A percentile compares a stretch with the other conserved stretches of the same genome.
These are phyloP conservation scores for Xerocomus spinulosus DNA, from an alignment of 768 basidiomycete species.

Conservation along the genomic window DNA sequence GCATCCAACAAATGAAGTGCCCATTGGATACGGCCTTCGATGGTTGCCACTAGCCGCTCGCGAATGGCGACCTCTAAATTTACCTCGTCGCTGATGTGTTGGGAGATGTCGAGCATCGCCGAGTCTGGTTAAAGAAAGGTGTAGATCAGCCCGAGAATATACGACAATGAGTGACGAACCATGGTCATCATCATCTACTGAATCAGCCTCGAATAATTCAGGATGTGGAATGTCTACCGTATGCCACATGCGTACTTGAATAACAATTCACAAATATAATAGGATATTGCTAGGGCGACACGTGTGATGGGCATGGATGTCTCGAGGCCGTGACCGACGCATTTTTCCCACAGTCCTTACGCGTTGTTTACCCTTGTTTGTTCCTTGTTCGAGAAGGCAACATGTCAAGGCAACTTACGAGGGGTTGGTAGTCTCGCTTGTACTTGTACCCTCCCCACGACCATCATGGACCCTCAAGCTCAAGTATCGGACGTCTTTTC, in stretches of 20 bases:
- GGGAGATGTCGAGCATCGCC: slow-evolving; percentile 10
- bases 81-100: slow-evolving; percentile 34
- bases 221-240: too few relatives aligned
- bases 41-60: slow-evolving; percentile 37
- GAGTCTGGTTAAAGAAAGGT: slow-evolving; percentile 48
- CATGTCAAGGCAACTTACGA: background rate
- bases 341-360: slow-evolving; percentile 25
- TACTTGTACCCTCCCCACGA: slow-evolving; percentile 23
- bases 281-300: too few relatives aligned
- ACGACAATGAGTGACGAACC: too few relatives aligned
- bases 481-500: slow-evolving; percentile 59
- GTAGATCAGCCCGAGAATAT: too few relatives aligned
- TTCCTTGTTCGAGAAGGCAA: slow-evolving; percentile 22
- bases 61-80: slow-evolving; percentile 42
- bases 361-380: slow-evolving; percentile 30
- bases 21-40: slow-evolving; percentile 45
- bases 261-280: too few relatives aligned
- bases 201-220: too few relatives aligned
- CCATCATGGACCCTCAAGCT: slow-evolving; percentile 21
- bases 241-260: too few relatives aligned
- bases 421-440: slow-evolving; percentile 10
- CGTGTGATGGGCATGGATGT: slow-evolving; percentile 15
- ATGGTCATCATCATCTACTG: too few relatives aligned
- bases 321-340: slow-evolving; percentile 18
- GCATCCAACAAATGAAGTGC: slow-evolving; percentile 38